Evolutionary conservation across 352 stramenopile genomes (phyloP).

Genomic region (Phytophthora litchii): DNA sequence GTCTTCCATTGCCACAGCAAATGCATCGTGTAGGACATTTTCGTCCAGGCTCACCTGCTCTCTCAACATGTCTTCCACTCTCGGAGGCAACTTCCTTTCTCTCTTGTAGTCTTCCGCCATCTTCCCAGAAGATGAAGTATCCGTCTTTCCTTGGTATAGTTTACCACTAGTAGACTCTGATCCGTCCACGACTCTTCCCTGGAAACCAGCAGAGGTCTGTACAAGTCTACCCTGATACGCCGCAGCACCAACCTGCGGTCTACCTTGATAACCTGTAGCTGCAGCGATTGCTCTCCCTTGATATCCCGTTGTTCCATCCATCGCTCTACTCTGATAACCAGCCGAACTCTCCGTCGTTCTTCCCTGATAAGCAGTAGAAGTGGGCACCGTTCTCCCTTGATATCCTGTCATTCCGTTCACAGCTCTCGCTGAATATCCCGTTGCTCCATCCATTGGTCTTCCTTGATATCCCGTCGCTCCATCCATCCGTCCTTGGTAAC

Average conservation of each 20-base stretch:
- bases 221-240: conserved; percentile 8
- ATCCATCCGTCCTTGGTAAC: conserved; percentile 6
- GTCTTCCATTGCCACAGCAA: conserved; percentile 61
- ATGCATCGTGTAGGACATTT: conserved; percentile 42
- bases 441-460: conserved; percentile 1
- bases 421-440: neutral
- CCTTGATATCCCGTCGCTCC: conserved; percentile 6
- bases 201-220: conserved; percentile 7
- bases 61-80: conserved; percentile 35
- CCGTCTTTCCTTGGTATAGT: conserved; percentile 15
- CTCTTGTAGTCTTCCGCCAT: conserved; percentile 39
- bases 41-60: conserved; percentile 51
- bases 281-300: conserved; percentile 9
- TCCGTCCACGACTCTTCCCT: conserved; percentile 6
- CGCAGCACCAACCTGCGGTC: neutral
- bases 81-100: conserved; percentile 27
- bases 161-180: conserved; percentile 4
- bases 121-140: conserved; percentile 11
- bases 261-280: conserved; percentile 8
- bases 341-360: conserved; percentile 4
- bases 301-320: conserved; percentile 13
- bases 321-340: conserved; percentile 13
- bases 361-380: conserved; percentile 6
- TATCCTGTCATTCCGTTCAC: conserved; percentile 4
- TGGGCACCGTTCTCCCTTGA: conserved; percentile 11